Percentiles rank a stretch among this genome's conserved stretches.
These are phyloP conservation scores for Geum urbanum DNA, from an alignment of 306 rosid genomes.

Conservation along the genomic window DNA sequence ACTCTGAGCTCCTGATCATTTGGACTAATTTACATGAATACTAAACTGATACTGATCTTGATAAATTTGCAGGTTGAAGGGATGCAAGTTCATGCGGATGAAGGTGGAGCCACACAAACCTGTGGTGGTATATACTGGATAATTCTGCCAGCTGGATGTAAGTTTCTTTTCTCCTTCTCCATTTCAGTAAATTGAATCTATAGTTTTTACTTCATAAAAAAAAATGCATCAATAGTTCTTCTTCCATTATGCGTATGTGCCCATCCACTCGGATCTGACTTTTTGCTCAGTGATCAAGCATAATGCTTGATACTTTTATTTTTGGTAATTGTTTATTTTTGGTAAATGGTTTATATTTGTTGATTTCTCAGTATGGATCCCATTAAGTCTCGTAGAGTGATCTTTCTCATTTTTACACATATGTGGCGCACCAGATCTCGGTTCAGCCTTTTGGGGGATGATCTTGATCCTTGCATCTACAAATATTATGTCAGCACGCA, in stretches of 20 bases:
- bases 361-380: background rate
- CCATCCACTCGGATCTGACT: background rate
- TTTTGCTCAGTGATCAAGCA: too few species aligned
- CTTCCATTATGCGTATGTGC: too few species aligned
- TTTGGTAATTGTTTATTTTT: too few species aligned
- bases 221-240: too few species aligned
- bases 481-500: slow-evolving; percentile 56
- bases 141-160: slow-evolving; percentile 76
- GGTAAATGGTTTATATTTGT: background rate
- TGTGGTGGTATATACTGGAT: slow-evolving; percentile 70
- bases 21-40: background rate
- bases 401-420: background rate
- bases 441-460: slow-evolving; percentile 78
- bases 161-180: background rate
- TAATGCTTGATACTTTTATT: too few species aligned
- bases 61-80: slow-evolving; percentile 57
- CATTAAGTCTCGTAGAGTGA: background rate
- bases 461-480: slow-evolving; percentile 61
- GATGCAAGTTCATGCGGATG: slow-evolving; percentile 62
- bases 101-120: slow-evolving; percentile 69
- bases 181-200: background rate
- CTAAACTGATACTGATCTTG: background rate
- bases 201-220: background rate
- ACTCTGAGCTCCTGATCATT: background rate
- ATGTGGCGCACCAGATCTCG: slow-evolving; percentile 44